phyloP scores from a whole-genome alignment of 805 yeast genomes.

The Yarrowia sp. region DNA sequence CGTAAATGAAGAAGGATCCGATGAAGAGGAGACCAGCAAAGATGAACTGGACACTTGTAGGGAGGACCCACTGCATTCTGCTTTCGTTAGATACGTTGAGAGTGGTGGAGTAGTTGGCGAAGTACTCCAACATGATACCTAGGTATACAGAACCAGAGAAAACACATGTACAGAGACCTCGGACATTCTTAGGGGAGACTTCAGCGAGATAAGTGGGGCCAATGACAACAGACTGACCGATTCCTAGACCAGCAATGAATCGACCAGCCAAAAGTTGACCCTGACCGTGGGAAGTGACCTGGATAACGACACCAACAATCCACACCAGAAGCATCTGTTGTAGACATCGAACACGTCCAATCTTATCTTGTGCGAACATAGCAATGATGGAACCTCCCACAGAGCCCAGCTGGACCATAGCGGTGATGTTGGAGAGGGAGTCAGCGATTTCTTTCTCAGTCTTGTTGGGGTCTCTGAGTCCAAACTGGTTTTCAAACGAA shows the following conservation, averaged over 20 bases:
- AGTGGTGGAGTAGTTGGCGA: slow-evolving; percentile 51
- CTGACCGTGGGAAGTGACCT: slow-evolving; percentile 44
- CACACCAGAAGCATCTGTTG: slow-evolving; percentile 46
- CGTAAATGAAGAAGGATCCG: slow-evolving; percentile 46
- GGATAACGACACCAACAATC: slow-evolving; percentile 48
- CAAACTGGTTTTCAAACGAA: slow-evolving; percentile 43
- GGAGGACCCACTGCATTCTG: slow-evolving; percentile 52
- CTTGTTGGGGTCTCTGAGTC: slow-evolving; percentile 43
- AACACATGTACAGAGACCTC: slow-evolving; percentile 52
- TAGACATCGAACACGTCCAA: slow-evolving; percentile 51
- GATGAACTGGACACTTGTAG: slow-evolving; percentile 39
- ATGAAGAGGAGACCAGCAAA: slow-evolving; percentile 48
- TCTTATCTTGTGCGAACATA: slow-evolving; percentile 46
- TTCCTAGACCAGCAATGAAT: slow-evolving; percentile 53
- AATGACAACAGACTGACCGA: slow-evolving; percentile 56
- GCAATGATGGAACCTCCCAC: slow-evolving; percentile 55
- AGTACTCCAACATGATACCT: slow-evolving; percentile 49
- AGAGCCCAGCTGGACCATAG: slow-evolving; percentile 58
- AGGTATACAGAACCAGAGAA: slow-evolving; percentile 58
- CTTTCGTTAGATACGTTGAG: slow-evolving; percentile 42
- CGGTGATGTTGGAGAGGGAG: slow-evolving; percentile 50
- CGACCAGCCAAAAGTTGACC: slow-evolving; percentile 59
- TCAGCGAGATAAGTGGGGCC: slow-evolving; percentile 57
- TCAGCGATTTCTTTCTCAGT: slow-evolving; percentile 41
- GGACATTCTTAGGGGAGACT: slow-evolving; percentile 49